phyloP scores from a whole-genome alignment of 805 yeast genomes.

The Tetrapisispora phaffii region DNA sequence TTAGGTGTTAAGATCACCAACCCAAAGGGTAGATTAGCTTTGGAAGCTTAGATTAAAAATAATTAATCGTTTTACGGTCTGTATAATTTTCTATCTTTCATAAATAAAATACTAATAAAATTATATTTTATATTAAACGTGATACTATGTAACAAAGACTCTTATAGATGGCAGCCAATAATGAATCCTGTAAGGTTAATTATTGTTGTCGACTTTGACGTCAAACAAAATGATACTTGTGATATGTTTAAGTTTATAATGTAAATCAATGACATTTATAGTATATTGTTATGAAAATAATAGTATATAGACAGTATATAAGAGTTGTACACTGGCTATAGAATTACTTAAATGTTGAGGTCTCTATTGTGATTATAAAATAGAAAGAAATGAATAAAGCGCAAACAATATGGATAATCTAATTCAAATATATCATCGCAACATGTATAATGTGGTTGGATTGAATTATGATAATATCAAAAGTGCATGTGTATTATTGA shows the following conservation, averaged over 20 bases:
- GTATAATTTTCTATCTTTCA: conserved; percentile 6
- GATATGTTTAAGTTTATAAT: no score
- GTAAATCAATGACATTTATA: no score
- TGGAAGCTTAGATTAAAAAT: conserved; percentile 67
- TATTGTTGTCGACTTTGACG: no score
- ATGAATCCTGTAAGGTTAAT: no score
- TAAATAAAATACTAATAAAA: conserved; percentile 3
- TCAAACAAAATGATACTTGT: no score
- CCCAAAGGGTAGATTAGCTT: conserved; percentile 96
- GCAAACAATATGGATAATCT: not conserved
- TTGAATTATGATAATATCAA: not conserved
- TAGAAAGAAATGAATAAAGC: not conserved
- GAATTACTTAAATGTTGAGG: not conserved
- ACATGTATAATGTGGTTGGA: not conserved
- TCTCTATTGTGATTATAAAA: not conserved
- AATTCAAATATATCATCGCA: not conserved
- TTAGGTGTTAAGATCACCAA: conserved; percentile 98
- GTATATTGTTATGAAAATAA: not conserved
- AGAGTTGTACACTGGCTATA: not conserved
- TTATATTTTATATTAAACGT: conserved; percentile 3
- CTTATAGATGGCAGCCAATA: no score
- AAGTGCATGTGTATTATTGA: not conserved
- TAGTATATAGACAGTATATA: not conserved
- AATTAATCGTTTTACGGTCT: conserved; percentile 4
- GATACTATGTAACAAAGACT: no score